phyloP scores from a whole-genome alignment of 2,329 filamentous ascomycete genomes.

The Myotisia sp. region DNA sequence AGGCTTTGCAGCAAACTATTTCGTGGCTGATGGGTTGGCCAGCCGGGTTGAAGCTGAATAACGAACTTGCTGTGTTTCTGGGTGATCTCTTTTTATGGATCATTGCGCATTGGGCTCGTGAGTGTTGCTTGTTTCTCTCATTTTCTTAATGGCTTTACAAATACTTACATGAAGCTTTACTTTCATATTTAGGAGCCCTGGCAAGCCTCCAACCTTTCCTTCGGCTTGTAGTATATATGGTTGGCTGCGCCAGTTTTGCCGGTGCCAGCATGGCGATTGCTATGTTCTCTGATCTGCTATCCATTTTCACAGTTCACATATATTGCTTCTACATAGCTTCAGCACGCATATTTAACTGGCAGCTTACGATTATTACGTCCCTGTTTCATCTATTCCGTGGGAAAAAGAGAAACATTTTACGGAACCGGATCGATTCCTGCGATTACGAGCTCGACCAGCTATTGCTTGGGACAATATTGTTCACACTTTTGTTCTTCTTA shows the following conservation, averaged over 20 bases:
- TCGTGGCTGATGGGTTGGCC: conserved; percentile 94
- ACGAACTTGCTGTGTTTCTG: conserved; percentile 80
- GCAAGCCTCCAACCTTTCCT: conserved; percentile 61
- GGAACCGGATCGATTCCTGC: conserved; percentile 95
- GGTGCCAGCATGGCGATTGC: conserved; percentile 95
- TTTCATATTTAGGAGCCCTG: conserved; percentile 62
- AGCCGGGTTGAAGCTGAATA: conserved; percentile 87
- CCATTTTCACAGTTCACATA: conserved; percentile 83
- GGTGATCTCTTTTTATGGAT: conserved; percentile 96
- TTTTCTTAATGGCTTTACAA: background rate
- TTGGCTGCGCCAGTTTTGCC: conserved; percentile 87
- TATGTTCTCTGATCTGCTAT: conserved; percentile 84
- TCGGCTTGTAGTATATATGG: conserved; percentile 78
- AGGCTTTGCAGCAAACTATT: conserved; percentile 76
- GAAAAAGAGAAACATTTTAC: conserved; percentile 92
- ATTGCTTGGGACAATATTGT: conserved; percentile 87
- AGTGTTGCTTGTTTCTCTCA: conserved; percentile 22
- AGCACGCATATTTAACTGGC: conserved; percentile 96
- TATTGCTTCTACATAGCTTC: conserved; percentile 97
- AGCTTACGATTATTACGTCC: conserved; percentile 88
- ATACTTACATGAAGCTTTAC: background rate
- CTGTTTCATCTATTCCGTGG: conserved; percentile 98
- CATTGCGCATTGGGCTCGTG: conserved; percentile 92
- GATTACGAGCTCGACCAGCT: conserved; percentile 97
- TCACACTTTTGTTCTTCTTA: conserved; percentile 87